phyloP scores from a whole-genome alignment of 768 basidiomycete genomes.

The Asterophora lycoperdoides region DNA sequence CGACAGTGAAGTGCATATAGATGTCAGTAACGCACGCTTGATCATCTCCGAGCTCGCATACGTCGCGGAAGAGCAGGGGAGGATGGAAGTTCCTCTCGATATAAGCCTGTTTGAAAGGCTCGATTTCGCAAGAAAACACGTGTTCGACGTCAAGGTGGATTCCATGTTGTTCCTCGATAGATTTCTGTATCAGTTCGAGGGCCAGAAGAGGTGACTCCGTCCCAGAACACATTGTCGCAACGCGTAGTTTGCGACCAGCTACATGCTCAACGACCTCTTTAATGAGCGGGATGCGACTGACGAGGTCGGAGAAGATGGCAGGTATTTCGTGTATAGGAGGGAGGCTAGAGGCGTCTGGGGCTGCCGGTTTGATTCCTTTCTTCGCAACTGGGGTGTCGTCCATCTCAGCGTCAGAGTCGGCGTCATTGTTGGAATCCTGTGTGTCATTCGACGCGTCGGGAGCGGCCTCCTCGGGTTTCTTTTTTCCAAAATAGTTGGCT shows the following conservation, averaged over 20 bases:
- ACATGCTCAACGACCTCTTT: conserved; percentile 62
- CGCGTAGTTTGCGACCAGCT: conserved; percentile 78
- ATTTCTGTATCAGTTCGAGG: conserved; percentile 75
- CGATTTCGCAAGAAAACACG: conserved; percentile 96
- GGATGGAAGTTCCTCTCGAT: conserved; percentile 96
- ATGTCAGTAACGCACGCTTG: conserved; percentile 57
- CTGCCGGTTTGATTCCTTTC: conserved; percentile 35
- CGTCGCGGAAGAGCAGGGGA: conserved; percentile 88
- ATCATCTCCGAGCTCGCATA: conserved; percentile 77
- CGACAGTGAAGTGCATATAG: not conserved
- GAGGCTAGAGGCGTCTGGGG: conserved; percentile 58
- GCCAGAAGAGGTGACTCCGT: conserved; percentile 94
- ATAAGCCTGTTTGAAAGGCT: conserved; percentile 96
- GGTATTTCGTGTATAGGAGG: conserved; percentile 74
- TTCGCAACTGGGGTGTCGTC: conserved; percentile 27
- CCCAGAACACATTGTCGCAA: conserved; percentile 97
- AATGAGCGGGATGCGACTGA: conserved; percentile 61
- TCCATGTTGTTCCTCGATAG: conserved; percentile 63
- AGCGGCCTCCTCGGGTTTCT: conserved; percentile 31
- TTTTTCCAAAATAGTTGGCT: conserved; percentile 48
- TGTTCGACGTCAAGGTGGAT: conserved; percentile 75
- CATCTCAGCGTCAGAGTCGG: conserved; percentile 30
- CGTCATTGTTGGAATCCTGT: conserved; percentile 28
- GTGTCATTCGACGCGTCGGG: conserved; percentile 28
- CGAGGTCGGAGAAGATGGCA: conserved; percentile 73